Percentiles rank a stretch among this genome's conserved stretches.
Evolutionary conservation across 306 rosid species (phyloP).

Genomic region (Begonia loranthoides): DNA sequence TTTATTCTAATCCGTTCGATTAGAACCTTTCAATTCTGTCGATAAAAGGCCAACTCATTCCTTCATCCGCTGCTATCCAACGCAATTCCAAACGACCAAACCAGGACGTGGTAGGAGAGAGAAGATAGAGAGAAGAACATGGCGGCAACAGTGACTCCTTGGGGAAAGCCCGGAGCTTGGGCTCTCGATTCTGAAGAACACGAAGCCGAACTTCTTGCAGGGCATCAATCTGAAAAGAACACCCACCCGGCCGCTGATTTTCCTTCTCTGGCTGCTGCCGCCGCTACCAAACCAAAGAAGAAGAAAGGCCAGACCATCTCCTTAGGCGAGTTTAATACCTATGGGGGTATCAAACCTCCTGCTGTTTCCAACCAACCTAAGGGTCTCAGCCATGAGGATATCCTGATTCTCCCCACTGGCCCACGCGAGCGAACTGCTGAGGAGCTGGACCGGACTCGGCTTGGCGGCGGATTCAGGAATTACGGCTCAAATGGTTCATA

Average conservation of each 20-base stretch:
- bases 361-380: background rate
- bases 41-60: background rate
- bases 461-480: constrained; percentile 50
- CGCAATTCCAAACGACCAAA: constrained; percentile 13
- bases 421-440: constrained; percentile 85
- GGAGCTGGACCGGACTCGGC: constrained; percentile 47
- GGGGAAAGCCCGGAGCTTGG: constrained; percentile 95
- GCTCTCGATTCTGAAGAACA: constrained; percentile 71
- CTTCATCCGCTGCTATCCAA: constrained; percentile 2
- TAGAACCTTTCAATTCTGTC: background rate
- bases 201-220: constrained; percentile 41
- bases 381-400: constrained; percentile 25
- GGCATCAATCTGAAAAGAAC: background rate
- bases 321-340: constrained; percentile 46
- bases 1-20: background rate
- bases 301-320: constrained; percentile 57
- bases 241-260: constrained; percentile 30
- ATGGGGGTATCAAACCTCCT: constrained; percentile 20
- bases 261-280: constrained; percentile 74
- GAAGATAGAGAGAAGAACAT: constrained; percentile 15
- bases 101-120: background rate
- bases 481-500: constrained; percentile 22
- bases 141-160: constrained; percentile 85
- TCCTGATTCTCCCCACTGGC: constrained; percentile 51
- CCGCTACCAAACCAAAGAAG: constrained; percentile 61